Conservation (phyloP, 176 grass and related monocot genomes). For the Bonia amplexicaulis region DNA sequence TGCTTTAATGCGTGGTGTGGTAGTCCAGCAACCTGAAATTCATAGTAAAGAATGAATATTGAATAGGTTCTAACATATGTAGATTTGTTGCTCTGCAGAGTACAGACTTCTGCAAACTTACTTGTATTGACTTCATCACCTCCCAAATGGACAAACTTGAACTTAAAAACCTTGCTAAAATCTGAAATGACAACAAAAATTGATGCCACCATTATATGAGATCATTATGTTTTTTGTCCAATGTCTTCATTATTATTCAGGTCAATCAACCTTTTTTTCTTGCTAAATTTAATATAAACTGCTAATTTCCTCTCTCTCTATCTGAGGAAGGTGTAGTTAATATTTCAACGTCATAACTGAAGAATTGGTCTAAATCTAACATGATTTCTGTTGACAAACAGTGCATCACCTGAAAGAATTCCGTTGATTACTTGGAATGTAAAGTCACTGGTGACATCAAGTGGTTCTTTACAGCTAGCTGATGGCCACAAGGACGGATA, state of each 20-base stretch:
- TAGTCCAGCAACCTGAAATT: slow-evolving; percentile 73
- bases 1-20: slow-evolving; percentile 56
- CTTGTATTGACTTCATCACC: slow-evolving; percentile 92
- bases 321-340: background rate
- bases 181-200: slow-evolving; percentile 53
- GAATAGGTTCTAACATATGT: background rate
- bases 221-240: background rate
- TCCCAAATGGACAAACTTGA: slow-evolving; percentile 95
- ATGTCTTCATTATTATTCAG: background rate
- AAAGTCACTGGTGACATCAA: slow-evolving; percentile 83
- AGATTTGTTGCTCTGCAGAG: background rate
- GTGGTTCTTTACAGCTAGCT: slow-evolving; percentile 61
- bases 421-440: slow-evolving; percentile 85
- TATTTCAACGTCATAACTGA: background rate
- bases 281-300: background rate
- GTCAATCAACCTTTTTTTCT: background rate
- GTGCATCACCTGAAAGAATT: slow-evolving; percentile 82
- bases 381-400: background rate
- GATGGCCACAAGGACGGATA: slow-evolving; percentile 90
- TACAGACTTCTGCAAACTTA: slow-evolving; percentile 32
- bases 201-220: background rate
- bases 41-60: slow-evolving; percentile 9
- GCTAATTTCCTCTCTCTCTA: background rate
- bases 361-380: background rate
- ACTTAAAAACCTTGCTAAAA: slow-evolving; percentile 97